phyloP scores from a whole-genome alignment of 2,329 filamentous ascomycete genomes.

The Arthrobotrys entomopaga region DNA sequence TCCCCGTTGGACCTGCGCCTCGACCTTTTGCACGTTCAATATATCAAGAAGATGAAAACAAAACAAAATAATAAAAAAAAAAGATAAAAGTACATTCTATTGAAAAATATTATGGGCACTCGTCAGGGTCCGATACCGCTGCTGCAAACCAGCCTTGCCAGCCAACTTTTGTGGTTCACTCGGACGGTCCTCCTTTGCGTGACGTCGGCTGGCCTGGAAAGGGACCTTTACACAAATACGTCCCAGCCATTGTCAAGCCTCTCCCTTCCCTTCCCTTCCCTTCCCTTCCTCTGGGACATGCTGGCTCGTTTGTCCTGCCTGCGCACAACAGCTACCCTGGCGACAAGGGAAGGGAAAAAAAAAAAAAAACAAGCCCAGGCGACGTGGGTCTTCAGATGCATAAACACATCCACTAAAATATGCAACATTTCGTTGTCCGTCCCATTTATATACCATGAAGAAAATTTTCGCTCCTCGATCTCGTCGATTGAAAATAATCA shows the following conservation, averaged over 20 bases:
- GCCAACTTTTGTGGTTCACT: background rate
- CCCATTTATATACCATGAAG: slow-evolving; percentile 50
- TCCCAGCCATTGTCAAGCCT: background rate
- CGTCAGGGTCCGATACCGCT: too few species aligned
- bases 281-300: background rate
- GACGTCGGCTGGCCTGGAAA: slow-evolving; percentile 31
- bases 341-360: slow-evolving; percentile 16
- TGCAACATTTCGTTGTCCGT: slow-evolving; percentile 56
- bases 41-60: too few species aligned
- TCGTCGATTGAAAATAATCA: slow-evolving; percentile 33
- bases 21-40: too few species aligned
- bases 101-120: too few species aligned
- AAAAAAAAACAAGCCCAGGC: slow-evolving; percentile 21
- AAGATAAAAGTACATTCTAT: too few species aligned
- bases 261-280: background rate
- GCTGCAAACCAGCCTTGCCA: background rate
- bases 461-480: slow-evolving; percentile 53
- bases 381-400: slow-evolving; percentile 47
- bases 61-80: too few species aligned
- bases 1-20: too few species aligned
- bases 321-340: slow-evolving; percentile 33
- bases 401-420: slow-evolving; percentile 55
- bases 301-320: background rate
- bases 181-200: slow-evolving; percentile 20
- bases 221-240: background rate